Evolutionary conservation across 148 eudicot genomes (phyloP), one percentile per base, ranked within the genome.

Genomic region (Polygonum aviculare): DNA sequence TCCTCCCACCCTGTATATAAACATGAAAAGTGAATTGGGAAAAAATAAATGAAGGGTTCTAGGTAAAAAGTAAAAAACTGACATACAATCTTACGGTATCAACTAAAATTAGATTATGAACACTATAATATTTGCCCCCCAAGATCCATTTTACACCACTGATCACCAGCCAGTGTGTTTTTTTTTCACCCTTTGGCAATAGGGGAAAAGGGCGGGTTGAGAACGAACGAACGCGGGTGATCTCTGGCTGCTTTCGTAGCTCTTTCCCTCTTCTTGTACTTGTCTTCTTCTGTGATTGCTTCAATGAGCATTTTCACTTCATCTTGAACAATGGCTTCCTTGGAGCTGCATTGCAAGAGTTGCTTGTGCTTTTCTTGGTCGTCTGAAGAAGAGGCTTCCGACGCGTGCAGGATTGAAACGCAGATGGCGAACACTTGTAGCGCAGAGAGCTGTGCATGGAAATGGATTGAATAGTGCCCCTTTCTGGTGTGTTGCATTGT

Each of bases 201-300:
- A n/a, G 98, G 98, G 74, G 98, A 94, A 81, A 94, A 90, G 31
- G 98, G 98, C 47, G 96, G 98, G 71, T 92, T 88, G 67, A 89
- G 81, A 69, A 85, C 86, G 75, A 87, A 94, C 40, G 91, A 82
- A 33, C 85, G 81, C 69, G 83, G 81, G 50, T 67, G 80, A 76
- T 81, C 88, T 77, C 81, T 86, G n/a, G 76, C 73, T 57, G 82
- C 78, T 78, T 83, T 84, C 50, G 7, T 22, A 1, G 26, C 47
- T 15, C 48, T 79, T 82, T 82, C 84, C 69, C 78, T 81, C 82
- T 85, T 60, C 77, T 81, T 55, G 81, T 86, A 73, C 60, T 82
- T 87, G 77, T 88, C 98, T 67, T 92, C 97, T 47, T 82, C 90
- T 19, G 84, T 70, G 51, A 84, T 81, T 4, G 85, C 81, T 78